Base-by-base conservation (phyloP, 179 eudicot species). In the Spergularia azorica region DNA sequence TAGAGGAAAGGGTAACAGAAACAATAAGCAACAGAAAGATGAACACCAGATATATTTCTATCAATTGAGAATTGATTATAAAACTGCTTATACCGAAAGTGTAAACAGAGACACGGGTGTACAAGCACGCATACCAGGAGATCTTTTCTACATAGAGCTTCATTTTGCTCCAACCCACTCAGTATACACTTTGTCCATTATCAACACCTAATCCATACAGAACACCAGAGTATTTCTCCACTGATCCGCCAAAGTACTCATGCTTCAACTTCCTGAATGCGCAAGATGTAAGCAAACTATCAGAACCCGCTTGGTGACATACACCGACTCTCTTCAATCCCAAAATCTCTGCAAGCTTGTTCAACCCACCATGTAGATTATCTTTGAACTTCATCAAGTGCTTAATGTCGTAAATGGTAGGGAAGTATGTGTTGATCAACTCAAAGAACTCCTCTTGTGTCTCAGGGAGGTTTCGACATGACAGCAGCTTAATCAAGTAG, bases 261-360 rank as follows among this genome's bases (percentile, higher is more conserved):
- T 91, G 89, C 77, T 88, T 89, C 84, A 91, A 76, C 87, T 91
- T 91, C 87, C 85, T 83, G 84, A 91, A 91, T 12, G 93, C 81
- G 75, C 90, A 89, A 26, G 90, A 82, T 12, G 95, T 89, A 65
- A 91, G 90, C 91, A 91, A 77, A 74, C 95, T 91, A 79, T 91
- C 95, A 2, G 95, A 91, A 61, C 93, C 95, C 0, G 95, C 95
- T 79, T 91, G 93, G 67, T 91, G 95, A 74, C 86, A 85, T 21
- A 91, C 80, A 17, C 95, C 95, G 46, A 91, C 81, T 70, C 95
- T 86, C 85, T 91, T 91, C 60, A 91, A 91, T 13, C 89, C 95
- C 82, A 91, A 77, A 71, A 89, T 76, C 84, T 89, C 93, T 0
- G 90, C 90, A 10, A 91, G 91, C 89, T 89, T 91, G 80, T 91